Evolutionary conservation across 2,329 filamentous ascomycete genomes (phyloP).

Genomic region (Davidsoniella australis): DNA sequence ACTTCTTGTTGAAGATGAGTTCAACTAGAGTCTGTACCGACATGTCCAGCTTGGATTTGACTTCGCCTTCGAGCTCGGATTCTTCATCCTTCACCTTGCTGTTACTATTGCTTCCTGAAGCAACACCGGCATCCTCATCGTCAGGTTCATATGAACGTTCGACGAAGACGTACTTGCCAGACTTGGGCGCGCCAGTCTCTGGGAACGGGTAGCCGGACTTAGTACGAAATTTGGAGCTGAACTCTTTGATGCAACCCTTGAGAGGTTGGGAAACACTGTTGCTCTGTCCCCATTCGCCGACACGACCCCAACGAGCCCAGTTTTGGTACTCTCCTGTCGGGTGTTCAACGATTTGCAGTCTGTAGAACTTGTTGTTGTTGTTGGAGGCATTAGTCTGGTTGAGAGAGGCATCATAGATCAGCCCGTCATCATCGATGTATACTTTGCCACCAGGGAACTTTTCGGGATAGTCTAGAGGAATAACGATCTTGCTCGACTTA

Average conservation of each 20-base stretch:
- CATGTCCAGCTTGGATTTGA: slow-evolving; percentile 27
- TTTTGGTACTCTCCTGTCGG: slow-evolving; percentile 1
- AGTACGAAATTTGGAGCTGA: slow-evolving; percentile 44
- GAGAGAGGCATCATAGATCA: slow-evolving; percentile 63
- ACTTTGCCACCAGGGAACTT: slow-evolving; percentile 30
- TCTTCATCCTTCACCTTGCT: slow-evolving; percentile 20
- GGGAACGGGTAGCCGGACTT: slow-evolving; percentile 43
- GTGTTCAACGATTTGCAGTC: slow-evolving; percentile 37
- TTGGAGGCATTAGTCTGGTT: slow-evolving; percentile 56
- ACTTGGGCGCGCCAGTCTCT: slow-evolving; percentile 37
- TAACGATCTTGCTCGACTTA: slow-evolving; percentile 26
- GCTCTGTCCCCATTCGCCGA: slow-evolving; percentile 41
- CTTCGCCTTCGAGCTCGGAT: slow-evolving; percentile 18
- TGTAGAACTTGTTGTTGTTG: slow-evolving; percentile 78
- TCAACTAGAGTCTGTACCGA: slow-evolving; percentile 53
- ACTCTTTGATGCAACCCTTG: slow-evolving; percentile 28
- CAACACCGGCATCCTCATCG: slow-evolving; percentile 23
- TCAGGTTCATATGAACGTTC: slow-evolving; percentile 62
- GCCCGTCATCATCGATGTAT: slow-evolving; percentile 44
- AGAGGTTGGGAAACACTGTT: slow-evolving; percentile 27
- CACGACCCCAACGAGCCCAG: slow-evolving; percentile 71
- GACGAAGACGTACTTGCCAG: slow-evolving; percentile 62
- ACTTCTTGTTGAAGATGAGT: slow-evolving; percentile 67
- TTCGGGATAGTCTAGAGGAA: slow-evolving; percentile 34
- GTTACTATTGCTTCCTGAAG: neutral